A percentile compares a stretch with the other conserved stretches of the same genome.
phyloP scores from a whole-genome alignment of 768 basidiomycete genomes.

The Amyloporia xantha region DNA sequence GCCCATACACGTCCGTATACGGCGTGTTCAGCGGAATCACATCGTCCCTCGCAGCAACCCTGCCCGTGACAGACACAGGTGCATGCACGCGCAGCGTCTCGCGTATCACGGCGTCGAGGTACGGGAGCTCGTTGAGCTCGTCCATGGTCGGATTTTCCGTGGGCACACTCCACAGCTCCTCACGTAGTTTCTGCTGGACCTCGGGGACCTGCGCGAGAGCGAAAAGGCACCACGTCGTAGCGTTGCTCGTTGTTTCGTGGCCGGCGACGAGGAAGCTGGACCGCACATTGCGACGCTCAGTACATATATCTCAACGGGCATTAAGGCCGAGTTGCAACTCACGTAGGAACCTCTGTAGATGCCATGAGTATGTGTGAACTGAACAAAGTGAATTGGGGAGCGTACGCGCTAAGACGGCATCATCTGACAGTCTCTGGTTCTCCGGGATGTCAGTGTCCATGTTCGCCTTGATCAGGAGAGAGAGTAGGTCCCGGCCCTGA shows the following conservation, averaged over 20 bases:
- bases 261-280: constrained; percentile 30
- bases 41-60: constrained; percentile 39
- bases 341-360: constrained; percentile 14
- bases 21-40: constrained; percentile 43
- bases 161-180: constrained; percentile 34
- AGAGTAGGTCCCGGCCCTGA: constrained; percentile 47
- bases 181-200: constrained; percentile 33
- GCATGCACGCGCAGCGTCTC: constrained; percentile 54
- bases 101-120: constrained; percentile 58
- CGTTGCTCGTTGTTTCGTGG: constrained; percentile 37
- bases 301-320: background rate
- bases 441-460: constrained; percentile 54
- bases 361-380: background rate
- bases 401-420: constrained; percentile 54
- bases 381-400: background rate
- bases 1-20: constrained; percentile 18
- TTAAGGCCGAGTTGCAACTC: background rate
- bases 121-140: constrained; percentile 55
- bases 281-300: background rate
- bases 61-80: constrained; percentile 43
- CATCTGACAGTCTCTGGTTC: constrained; percentile 50
- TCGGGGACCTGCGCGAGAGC: constrained; percentile 32
- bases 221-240: constrained; percentile 31
- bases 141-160: constrained; percentile 57
- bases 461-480: constrained; percentile 58